Conservation (phyloP, 164 flowering plant genomes). For the Nymphaea colorata region DNA sequence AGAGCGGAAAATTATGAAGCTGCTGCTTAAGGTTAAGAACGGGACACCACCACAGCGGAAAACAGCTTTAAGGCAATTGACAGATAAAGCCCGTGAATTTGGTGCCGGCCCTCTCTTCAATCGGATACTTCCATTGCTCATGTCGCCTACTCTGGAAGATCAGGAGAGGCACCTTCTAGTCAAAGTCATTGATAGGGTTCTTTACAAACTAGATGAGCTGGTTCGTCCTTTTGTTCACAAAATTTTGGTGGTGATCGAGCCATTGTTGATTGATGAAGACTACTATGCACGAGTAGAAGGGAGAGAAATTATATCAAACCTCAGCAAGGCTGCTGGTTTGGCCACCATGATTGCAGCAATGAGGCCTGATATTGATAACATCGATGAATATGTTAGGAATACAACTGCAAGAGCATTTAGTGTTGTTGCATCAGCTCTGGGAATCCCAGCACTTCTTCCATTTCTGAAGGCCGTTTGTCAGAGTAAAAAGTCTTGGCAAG, state of each 20-base stretch:
- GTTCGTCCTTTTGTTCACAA: conserved; percentile 96
- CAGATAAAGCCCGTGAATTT: conserved; percentile 93
- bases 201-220: conserved; percentile 92
- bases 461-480: conserved; percentile 97
- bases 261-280: conserved; percentile 93
- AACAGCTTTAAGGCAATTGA: conserved; percentile 90
- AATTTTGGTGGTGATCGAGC: conserved; percentile 93
- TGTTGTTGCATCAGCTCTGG: conserved; percentile 98
- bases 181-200: conserved; percentile 93
- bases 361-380: conserved; percentile 97
- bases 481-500: conserved; percentile 99
- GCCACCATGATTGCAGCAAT: conserved; percentile 99
- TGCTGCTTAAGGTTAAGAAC: conserved; percentile 92
- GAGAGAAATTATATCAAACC: conserved; percentile 92
- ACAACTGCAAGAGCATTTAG: conserved; percentile 98
- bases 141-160: conserved; percentile 97
- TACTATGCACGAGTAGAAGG: conserved; percentile 99
- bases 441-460: conserved; percentile 91
- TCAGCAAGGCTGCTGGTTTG: conserved; percentile 97
- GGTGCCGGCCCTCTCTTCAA: conserved; percentile 97
- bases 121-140: conserved; percentile 79
- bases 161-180: conserved; percentile 97
- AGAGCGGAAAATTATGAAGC: conserved; percentile 95
- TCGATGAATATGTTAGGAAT: conserved; percentile 96
- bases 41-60: conserved; percentile 99